Evolutionary conservation across 345 rosid species (phyloP), one percentile per base, ranked within the genome.

Genomic region (Bruguiera parviflora): DNA sequence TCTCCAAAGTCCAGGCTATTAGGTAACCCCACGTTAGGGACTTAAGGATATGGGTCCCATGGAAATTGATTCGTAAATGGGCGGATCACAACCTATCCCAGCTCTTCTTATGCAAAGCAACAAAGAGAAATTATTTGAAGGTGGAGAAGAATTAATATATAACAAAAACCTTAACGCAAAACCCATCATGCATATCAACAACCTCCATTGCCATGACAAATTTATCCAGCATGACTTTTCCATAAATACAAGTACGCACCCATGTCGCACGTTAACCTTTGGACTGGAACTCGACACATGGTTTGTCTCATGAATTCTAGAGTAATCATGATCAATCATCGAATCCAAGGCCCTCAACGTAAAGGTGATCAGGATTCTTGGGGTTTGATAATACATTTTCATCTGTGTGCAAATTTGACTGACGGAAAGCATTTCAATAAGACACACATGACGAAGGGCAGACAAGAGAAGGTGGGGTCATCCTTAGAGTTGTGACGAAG

Each of bases 391-490:
- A 37, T 56, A 8, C 28, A 27, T 65, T 64, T 43, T 56, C 53
- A 68, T 39, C 57, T 55, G 39, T 71, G 77, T 69, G 63, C 51
- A 79, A 75, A 16, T 76, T 70, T 63, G 81, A 79, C 84, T 52
- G 63, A 74, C 22, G 24, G 72, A 73, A 73, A 73, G 64, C 59
- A 25, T 52, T 49, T 69, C 75, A 71, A 71, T 59, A 75, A 60
- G 74, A 58, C 58, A 66, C 64, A 74, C 61, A 79, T 19, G 73
- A 73, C 68, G 69, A 58, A 71, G 71, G 59, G 80, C 72, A 69
- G 84, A 87, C 94, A 86, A 68, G 84, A 88, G 92, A 86, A 61
- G 87, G 83, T 73, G 90, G 90, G 86, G 86, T 62, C 92, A 81
- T 70, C 53, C 67, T 71, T 21, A 75, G 83, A 85, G 90, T 85